A percentile compares a stretch with the other conserved stretches of the same genome.
phyloP scores from a whole-genome alignment of 805 yeast species.

The Suhomyces sp. region DNA sequence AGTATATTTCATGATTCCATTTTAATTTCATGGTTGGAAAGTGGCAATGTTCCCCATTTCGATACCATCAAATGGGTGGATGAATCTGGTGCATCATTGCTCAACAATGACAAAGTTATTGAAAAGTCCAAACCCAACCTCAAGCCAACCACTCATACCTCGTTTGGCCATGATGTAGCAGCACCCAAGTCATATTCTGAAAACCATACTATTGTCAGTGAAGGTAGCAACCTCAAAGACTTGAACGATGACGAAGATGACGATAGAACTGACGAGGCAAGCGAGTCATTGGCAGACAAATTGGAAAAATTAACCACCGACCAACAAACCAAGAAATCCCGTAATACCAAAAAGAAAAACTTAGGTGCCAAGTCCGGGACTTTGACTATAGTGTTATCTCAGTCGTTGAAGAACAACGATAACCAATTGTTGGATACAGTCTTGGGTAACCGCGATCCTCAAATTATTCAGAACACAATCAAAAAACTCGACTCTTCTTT shows the following conservation, averaged over 20 bases:
- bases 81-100: conserved; percentile 20
- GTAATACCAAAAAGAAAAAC: conserved; percentile 37
- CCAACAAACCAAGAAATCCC: conserved; percentile 18
- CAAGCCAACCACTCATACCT: conserved; percentile 39
- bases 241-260: conserved; percentile 41
- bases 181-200: conserved; percentile 58
- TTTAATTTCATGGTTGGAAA: conserved; percentile 59
- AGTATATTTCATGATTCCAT: conserved; percentile 34
- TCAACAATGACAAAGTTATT: conserved; percentile 23
- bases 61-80: conserved; percentile 52
- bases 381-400: conserved; percentile 78
- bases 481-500: conserved; percentile 46
- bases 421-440: conserved; percentile 83
- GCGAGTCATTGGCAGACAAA: conserved; percentile 53
- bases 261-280: conserved; percentile 35
- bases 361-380: conserved; percentile 55
- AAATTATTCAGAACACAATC: conserved; percentile 48
- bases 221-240: conserved; percentile 62
- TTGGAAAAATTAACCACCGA: conserved; percentile 35
- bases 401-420: conserved; percentile 85
- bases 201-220: conserved; percentile 55
- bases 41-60: conserved; percentile 54
- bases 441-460: conserved; percentile 52
- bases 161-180: conserved; percentile 50
- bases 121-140: conserved; percentile 40